Evolutionary conservation across 2,329 filamentous ascomycete species (phyloP), one percentile per base, ranked within the genome.

Genomic region (Zarea fungicola): DNA sequence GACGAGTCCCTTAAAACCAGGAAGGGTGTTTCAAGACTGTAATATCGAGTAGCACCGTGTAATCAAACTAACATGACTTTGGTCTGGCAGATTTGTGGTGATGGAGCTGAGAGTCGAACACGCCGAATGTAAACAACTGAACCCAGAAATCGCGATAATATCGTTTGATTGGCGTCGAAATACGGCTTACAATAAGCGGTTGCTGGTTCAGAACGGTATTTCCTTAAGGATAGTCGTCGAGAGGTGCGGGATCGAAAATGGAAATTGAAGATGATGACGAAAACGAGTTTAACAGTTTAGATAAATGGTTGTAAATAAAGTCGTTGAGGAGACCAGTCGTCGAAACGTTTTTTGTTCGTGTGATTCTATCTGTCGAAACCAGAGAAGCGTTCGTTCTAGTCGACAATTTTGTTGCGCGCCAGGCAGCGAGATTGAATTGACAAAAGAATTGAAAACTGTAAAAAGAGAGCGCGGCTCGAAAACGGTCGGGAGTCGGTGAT

Each of bases 11-110:
- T 44, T 44, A 16, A 43, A 51, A 37, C 49, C 9, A 21, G 42
- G 31, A 22, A n/a, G n/a, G 37, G 43, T 31, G 37, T 32, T 34
- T 42, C 14, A 19, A 36, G 9, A 16, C 22, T 21, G 31, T 49
- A 28, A 19, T 32, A 19, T n/a, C n/a, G n/a, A 5, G 11, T 6
- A 10, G 10, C 9, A 19, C 7, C 13, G 3, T 29, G 4, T 19
- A 1, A 16, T 49, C 34, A 25, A 56, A 61, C 52, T 60, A 68
- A 69, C 51, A 64, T 67, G 32, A 65, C 65, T 54, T 72, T 66
- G 8, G 70, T 70, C 10, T 21, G 18, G 6, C 16, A 31, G 23
- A 23, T 39, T 25, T 1, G 18, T 3, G 18, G 14, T 14, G 8
- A 31, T 4, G 43, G 3, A 14, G 19, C 26, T n/a, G n/a, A n/a